Conservation (phyloP, 2,329 filamentous ascomycete species). For the Triangularia setosa region DNA sequence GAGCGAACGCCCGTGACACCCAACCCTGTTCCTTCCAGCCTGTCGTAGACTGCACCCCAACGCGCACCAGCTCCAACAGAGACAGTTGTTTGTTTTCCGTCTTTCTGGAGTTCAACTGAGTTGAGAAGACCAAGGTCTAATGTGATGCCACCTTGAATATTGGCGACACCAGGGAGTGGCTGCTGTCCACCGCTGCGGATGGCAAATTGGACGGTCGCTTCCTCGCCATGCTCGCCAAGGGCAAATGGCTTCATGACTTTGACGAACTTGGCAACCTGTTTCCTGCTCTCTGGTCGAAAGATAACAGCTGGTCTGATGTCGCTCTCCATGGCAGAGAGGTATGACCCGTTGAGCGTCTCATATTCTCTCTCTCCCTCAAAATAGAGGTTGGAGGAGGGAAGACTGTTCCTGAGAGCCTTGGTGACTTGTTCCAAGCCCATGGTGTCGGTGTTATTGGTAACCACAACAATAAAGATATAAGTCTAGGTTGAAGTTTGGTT, state of each 20-base stretch:
- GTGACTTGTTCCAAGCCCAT: background rate
- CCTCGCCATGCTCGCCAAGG: background rate
- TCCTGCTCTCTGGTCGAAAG: conserved; percentile 14
- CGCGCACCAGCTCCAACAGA: conserved; percentile 33
- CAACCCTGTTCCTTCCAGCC: conserved; percentile 30
- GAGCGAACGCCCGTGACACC: conserved; percentile 35
- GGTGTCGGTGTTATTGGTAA: background rate
- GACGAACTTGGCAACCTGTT: conserved; percentile 19
- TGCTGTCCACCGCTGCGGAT: conserved; percentile 40
- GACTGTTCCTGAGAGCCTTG: background rate
- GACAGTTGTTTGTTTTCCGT: conserved; percentile 21
- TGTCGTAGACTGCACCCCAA: conserved; percentile 37
- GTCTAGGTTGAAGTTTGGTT: background rate
- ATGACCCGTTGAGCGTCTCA: conserved; percentile 12
- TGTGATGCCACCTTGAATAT: conserved; percentile 32
- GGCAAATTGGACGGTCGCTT: conserved; percentile 30
- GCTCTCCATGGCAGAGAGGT: conserved; percentile 18
- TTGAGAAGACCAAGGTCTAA: conserved; percentile 24
- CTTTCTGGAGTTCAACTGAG: conserved; percentile 11
- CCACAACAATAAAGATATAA: background rate
- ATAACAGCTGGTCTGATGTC: conserved; percentile 17
- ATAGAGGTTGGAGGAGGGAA: background rate
- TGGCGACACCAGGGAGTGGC: conserved; percentile 36
- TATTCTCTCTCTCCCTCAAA: conserved; percentile 11
- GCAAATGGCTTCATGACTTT: conserved; percentile 9